Evolutionary conservation across 2,329 filamentous ascomycete species (phyloP), one percentile per base, ranked within the genome.

Genomic region (Calonectria multiphialidica): DNA sequence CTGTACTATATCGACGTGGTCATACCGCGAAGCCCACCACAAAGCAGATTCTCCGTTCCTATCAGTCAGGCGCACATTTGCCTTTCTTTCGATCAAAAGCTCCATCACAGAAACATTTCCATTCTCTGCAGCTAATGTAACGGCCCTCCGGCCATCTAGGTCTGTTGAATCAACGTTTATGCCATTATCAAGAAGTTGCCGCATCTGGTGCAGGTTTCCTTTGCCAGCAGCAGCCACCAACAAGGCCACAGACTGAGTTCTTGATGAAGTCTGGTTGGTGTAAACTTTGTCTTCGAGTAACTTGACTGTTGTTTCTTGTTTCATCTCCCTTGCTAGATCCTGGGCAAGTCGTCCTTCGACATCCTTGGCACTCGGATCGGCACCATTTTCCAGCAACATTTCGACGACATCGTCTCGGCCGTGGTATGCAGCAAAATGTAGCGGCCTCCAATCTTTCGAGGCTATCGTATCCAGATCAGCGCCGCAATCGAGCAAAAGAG

Each of bases 11-110:
- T 44, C 61, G 1, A n/a, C 28, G 23, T 61, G 68, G n/a, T 42
- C 62, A 49, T 62, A 66, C 35, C 62, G 35, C 9, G 68, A 66
- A 40, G 68, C 68, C 68, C 68, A 66, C 68, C 68, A 70, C 10
- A 70, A 49, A 7, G 68, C 37, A 21, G 61, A 49, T 35, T 66
- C 68, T 10, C 68, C 68, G 33, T 70, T 70, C 42, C 28, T 50
- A 30, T 70, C 61, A 15, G n/a, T 15, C 8, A 59, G 21, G 12
- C 57, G 35, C 6, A 70, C 7, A 23, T 59, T 42, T 13, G 47
- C 68, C 16, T 49, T 30, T 50, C 42, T 66, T 1, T 66, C 37
- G n/a, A 66, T 45, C 35, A 70, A 37, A 35, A 65, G 18, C 5
- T 66, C n/a, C n/a, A 66, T 15, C 9, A 66, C 10, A 9, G 28